Conservation (phyloP, 208 protist genomes). For the Borovskyia barvae region DNA sequence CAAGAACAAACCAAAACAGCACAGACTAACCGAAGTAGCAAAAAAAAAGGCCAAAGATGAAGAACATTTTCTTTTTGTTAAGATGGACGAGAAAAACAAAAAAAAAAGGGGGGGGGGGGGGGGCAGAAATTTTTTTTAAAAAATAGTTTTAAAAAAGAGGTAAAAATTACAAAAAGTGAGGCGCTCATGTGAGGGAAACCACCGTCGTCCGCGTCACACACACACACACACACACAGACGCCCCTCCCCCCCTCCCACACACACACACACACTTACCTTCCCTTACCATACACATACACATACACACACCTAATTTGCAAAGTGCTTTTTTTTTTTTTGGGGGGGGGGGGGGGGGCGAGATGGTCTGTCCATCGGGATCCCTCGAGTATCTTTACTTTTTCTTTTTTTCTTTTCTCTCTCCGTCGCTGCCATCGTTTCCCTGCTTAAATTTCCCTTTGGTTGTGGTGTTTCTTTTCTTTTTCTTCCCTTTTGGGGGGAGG, state of each 20-base stretch:
- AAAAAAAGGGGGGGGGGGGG: not conserved
- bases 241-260: not conserved
- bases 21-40: not conserved
- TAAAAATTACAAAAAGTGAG: not conserved
- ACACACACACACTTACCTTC: not conserved
- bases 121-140: not conserved
- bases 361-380: too few relatives aligned
- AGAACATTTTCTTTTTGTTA: not conserved
- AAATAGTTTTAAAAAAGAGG: not conserved
- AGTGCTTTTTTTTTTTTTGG: too few relatives aligned
- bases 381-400: too few relatives aligned
- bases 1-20: not conserved
- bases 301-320: not conserved
- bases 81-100: not conserved
- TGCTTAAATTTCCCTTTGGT: too few relatives aligned
- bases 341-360: too few relatives aligned
- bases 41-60: conserved; percentile 1
- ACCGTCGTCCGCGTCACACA: not conserved
- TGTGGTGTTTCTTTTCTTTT: too few relatives aligned
- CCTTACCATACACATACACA: not conserved
- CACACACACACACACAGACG: not conserved
- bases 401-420: too few relatives aligned
- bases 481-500: too few relatives aligned
- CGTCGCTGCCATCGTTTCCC: too few relatives aligned
- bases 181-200: not conserved